Base-by-base conservation (phyloP, 2,329 filamentous ascomycete species). In the Apiospora koreana region DNA sequence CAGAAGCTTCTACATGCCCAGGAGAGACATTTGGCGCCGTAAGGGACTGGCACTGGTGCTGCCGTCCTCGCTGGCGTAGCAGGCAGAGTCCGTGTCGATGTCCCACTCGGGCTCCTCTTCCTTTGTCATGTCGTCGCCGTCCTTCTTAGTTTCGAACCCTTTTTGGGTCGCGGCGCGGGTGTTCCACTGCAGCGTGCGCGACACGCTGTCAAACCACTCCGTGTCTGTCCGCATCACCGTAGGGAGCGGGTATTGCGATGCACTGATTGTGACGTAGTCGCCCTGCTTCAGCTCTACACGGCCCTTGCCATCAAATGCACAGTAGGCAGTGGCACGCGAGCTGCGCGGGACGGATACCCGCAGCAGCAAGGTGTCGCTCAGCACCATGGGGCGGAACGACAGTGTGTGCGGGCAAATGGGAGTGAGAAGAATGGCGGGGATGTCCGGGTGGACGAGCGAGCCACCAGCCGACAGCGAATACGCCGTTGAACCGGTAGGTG, bases 321-420 rank as follows among this genome's bases (percentile, higher is more conserved):
- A 98, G 85, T 98, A 98, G 1, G 96, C 96, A 0, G 94, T 97
- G 21, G 95, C 95, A 65, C 96, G 93, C 48, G 94, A 97, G 77
- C 92, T 91, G 73, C 88, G 87, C 0, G 96, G 96, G 16, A 99
- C 91, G 6, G 93, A 92, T 68, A 99, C 93, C 67, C 95, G 94
- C 72, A 99, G 89, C 21, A 95, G 91, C 86, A 98, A 94, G 69
- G 93, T 96, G 83, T 99, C 96, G 66, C 94, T 97, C 66, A 99
- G 89, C 9, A 99, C 93, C 96, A 99, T 98, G 43, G 96, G 96
- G 12, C 96, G 91, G 89, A 99, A 99, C 18, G 94, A 97, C 21
- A 99, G 87, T 0, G 95, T 98, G 79, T 99, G 96, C 10, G 96
- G 96, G 82, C 96, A 99, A 81, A 99, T 98, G 25, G 96, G 96